phyloP scores from a whole-genome alignment of 139 green algal species.

The Coccomyxa sp. region DNA sequence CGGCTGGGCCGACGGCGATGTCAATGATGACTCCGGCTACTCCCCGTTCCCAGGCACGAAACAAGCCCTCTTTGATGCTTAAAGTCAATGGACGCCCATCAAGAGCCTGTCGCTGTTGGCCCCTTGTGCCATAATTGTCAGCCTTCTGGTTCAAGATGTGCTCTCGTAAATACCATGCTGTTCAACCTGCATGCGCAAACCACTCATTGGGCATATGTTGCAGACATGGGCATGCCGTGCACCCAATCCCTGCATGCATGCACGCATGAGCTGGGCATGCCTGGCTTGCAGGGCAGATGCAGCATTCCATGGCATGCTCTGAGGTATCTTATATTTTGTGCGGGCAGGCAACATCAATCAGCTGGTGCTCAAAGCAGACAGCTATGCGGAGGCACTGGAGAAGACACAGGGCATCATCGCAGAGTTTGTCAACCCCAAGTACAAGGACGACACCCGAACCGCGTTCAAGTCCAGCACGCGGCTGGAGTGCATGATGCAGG shows the following conservation, averaged over 20 bases:
- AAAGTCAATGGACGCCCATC: no score
- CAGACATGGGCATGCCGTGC: no score
- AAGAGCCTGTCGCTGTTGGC: no score
- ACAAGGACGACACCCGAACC: conserved; percentile 79
- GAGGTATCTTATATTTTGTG: background rate
- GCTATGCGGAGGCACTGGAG: conserved; percentile 70
- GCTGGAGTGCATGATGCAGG: conserved; percentile 99
- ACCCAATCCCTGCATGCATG: no score
- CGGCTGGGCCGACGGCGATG: conserved; percentile 66
- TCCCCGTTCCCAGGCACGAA: conserved; percentile 84
- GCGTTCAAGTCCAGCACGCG: conserved; percentile 92
- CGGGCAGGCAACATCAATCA: conserved; percentile 91
- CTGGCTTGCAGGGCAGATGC: no score
- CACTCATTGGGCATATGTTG: no score
- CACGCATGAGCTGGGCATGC: no score
- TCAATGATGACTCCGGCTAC: conserved; percentile 84
- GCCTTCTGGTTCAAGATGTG: no score
- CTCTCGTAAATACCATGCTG: no score
- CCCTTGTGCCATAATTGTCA: no score
- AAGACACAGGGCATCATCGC: conserved; percentile 78
- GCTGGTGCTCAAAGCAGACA: conserved; percentile 80
- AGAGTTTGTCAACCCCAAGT: conserved; percentile 99
- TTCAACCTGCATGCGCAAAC: no score
- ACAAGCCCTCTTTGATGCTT: background rate
- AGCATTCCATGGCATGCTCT: background rate